Percentiles rank a stretch among this genome's conserved stretches.
Conservation (phyloP, 2,329 filamentous ascomycete species). For the Fusarium vanettenii region DNA sequence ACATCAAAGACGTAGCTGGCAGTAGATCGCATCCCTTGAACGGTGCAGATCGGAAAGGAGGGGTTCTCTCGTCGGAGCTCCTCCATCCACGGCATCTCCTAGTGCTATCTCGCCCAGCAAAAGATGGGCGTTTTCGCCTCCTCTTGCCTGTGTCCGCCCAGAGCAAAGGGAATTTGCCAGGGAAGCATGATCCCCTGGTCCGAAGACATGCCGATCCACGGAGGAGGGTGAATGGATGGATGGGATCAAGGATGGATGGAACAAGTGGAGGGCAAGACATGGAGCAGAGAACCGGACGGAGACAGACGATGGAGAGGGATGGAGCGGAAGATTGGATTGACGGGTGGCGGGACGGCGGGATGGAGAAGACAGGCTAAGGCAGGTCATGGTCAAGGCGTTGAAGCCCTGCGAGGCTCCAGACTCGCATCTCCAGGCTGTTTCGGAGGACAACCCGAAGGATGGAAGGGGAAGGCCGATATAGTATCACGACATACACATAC, state of each 20-base stretch:
- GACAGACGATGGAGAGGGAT: background rate
- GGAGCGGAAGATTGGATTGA: conserved; percentile 13
- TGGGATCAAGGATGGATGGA: conserved; percentile 11
- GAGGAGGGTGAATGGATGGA: conserved; percentile 29
- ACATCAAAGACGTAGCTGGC: conserved; percentile 12
- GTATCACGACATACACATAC: conserved; percentile 6
- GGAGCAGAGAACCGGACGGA: background rate
- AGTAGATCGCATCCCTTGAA: conserved; percentile 34
- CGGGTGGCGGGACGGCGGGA: conserved; percentile 11
- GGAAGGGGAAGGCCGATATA: conserved; percentile 1
- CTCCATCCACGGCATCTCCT: conserved; percentile 12
- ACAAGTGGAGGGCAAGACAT: conserved; percentile 7
- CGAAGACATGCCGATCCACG: conserved; percentile 34
- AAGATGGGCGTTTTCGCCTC: conserved; percentile 31
- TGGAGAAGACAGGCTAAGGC: background rate
- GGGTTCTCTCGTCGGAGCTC: conserved; percentile 14
- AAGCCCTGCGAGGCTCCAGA: background rate
- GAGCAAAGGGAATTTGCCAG: conserved; percentile 30
- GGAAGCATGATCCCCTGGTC: conserved; percentile 27
- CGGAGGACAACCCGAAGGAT: conserved; percentile 30
- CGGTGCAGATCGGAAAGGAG: conserved; percentile 34
- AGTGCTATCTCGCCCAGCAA: background rate
- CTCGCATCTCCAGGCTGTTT: background rate
- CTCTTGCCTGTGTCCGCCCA: background rate
- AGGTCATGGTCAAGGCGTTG: background rate